Conservation (phyloP, 306 rosid genomes). For the Sindora glabra region DNA sequence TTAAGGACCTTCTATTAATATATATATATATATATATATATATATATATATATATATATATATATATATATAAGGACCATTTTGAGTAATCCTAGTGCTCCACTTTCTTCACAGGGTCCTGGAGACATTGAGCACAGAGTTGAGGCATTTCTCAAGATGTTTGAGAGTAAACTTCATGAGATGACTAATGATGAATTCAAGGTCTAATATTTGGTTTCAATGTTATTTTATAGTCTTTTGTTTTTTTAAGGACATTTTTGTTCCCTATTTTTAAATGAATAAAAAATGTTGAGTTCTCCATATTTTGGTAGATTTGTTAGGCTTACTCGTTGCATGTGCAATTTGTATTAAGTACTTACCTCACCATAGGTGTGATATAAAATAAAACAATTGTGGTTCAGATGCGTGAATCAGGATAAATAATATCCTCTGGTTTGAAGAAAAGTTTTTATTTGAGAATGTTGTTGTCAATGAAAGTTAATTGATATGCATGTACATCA, state of each 20-base stretch:
- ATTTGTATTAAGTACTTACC: slow-evolving; percentile 2
- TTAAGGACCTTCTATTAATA: background rate
- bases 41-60: too few relatives aligned
- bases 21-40: too few relatives aligned
- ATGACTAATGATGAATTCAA: slow-evolving; percentile 81
- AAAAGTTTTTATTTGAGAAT: background rate
- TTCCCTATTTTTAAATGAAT: slow-evolving; percentile 6
- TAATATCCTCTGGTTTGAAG: background rate
- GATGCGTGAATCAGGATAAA: background rate
- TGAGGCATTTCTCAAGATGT: slow-evolving; percentile 69
- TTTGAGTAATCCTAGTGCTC: slow-evolving; percentile 4
- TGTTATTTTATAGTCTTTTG: slow-evolving; percentile 4
- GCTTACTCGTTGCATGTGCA: background rate
- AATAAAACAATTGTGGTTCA: background rate
- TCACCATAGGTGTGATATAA: too few relatives aligned
- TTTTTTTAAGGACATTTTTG: background rate
- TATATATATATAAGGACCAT: background rate
- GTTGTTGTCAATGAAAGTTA: background rate
- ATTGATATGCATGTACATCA: background rate
- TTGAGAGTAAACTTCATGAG: slow-evolving; percentile 63
- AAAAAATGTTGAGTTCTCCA: background rate
- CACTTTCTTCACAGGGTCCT: slow-evolving; percentile 56
- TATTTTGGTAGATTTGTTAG: slow-evolving; percentile 8
- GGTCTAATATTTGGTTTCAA: slow-evolving; percentile 35
- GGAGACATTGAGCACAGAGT: slow-evolving; percentile 68